Percentiles rank a stretch among this genome's conserved stretches.
Conservation (phyloP, 331 rosid species). For the Quercus phellos region DNA sequence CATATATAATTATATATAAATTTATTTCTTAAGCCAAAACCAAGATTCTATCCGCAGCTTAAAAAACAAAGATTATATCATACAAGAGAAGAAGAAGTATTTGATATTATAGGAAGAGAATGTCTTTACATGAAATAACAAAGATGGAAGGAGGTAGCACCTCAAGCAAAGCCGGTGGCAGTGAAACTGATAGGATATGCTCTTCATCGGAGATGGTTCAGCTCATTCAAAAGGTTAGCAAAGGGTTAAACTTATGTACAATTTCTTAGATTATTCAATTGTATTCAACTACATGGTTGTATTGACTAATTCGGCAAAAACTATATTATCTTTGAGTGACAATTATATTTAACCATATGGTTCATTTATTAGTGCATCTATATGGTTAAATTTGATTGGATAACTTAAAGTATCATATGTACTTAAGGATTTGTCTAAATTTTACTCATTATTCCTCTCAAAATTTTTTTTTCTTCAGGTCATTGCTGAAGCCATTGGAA, state of each 20-base stretch:
- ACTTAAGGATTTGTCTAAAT: no score
- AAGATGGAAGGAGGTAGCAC: conserved; percentile 27
- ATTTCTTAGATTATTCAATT: no score
- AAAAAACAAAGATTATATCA: not conserved
- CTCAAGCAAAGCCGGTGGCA: not conserved
- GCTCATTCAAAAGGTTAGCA: conserved; percentile 37
- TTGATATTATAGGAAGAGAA: not conserved
- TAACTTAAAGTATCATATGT: no score
- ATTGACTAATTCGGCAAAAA: no score
- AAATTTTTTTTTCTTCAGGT: conserved; percentile 21
- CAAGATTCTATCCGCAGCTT: not conserved
- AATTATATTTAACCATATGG: no score
- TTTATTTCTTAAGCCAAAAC: not conserved
- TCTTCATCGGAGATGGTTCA: conserved; percentile 22
- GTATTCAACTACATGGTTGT: no score
- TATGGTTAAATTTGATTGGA: no score
- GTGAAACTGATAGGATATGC: not conserved
- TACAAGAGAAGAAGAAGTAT: not conserved
- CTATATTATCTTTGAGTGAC: no score
- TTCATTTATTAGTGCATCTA: no score
- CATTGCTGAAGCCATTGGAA: conserved; percentile 70
- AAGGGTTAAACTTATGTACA: no score
- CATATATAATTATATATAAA: not conserved
- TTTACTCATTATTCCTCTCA: not conserved
- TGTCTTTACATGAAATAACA: conserved; percentile 11